These are phyloP conservation scores for Apiospora saccharicola DNA, from an alignment of 2,329 filamentous ascomycete genomes.

Conservation along the genomic window DNA sequence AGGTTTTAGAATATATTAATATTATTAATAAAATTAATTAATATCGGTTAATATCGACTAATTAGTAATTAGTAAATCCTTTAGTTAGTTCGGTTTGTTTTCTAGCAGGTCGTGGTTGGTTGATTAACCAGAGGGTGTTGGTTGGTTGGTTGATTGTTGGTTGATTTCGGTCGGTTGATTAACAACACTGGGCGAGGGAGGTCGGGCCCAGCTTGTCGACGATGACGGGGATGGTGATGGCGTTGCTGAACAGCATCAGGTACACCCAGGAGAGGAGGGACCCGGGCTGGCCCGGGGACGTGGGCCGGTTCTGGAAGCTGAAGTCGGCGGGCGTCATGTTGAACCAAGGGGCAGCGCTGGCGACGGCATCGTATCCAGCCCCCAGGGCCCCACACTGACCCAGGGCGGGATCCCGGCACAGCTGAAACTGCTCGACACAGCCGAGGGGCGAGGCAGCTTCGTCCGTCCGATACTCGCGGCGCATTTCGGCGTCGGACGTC, in stretches of 20 bases:
- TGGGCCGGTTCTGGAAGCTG: neutral
- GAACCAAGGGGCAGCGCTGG: neutral
- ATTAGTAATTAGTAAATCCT: too few relatives aligned
- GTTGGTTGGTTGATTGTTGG: too few relatives aligned
- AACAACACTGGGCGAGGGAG: neutral
- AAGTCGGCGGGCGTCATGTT: too few relatives aligned
- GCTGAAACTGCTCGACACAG: conserved; percentile 16
- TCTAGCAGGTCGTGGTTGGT: too few relatives aligned
- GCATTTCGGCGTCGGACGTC: too few relatives aligned
- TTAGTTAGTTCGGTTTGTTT: too few relatives aligned
- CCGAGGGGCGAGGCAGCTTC: conserved; percentile 19
- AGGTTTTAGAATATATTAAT: too few relatives aligned
- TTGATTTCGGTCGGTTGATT: too few relatives aligned
- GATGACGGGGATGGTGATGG: neutral
- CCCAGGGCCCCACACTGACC: neutral
- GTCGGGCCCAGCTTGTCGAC: neutral
- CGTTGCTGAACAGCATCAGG: neutral
- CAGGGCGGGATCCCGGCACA: neutral
- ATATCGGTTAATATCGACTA: too few relatives aligned
- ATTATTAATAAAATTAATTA: too few relatives aligned
- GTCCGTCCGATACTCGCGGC: neutral
- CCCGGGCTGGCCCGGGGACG: neutral
- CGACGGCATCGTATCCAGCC: neutral
- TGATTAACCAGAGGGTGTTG: too few relatives aligned
- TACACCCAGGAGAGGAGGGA: neutral